A percentile compares a stretch with the other conserved stretches of the same genome.
phyloP scores from a whole-genome alignment of 2,329 filamentous ascomycete genomes.

The Ilyonectria destructans region DNA sequence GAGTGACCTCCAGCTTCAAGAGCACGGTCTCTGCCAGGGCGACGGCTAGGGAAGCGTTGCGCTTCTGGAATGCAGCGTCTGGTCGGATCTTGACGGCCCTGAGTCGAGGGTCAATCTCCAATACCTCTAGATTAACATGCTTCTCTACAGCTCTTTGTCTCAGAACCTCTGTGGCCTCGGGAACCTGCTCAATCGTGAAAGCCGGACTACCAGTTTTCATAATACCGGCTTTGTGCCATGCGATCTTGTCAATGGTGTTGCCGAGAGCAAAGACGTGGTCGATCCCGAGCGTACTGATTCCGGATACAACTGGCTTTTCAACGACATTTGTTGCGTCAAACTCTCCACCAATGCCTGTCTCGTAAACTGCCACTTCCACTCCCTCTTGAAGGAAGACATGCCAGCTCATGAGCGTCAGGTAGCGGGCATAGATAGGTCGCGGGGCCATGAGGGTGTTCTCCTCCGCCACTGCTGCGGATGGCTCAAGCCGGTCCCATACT shows the following conservation, averaged over 20 bases:
- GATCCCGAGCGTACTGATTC: constrained; percentile 78
- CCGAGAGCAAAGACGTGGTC: constrained; percentile 79
- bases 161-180: constrained; percentile 63
- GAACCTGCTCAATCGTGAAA: constrained; percentile 71
- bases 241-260: constrained; percentile 75
- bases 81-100: constrained; percentile 65
- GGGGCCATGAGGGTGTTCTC: constrained; percentile 56
- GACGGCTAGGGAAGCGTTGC: constrained; percentile 70
- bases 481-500: constrained; percentile 73
- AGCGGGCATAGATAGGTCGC: constrained; percentile 73
- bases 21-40: constrained; percentile 68
- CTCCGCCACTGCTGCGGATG: constrained; percentile 49
- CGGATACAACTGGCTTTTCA: constrained; percentile 69
- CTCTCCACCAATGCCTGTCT: constrained; percentile 79
- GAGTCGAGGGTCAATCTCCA: constrained; percentile 65
- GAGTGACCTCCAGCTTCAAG: constrained; percentile 59
- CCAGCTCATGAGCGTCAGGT: constrained; percentile 77
- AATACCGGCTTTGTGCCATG: constrained; percentile 83
- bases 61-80: constrained; percentile 71
- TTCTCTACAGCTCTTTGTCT: constrained; percentile 68
- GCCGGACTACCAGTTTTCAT: constrained; percentile 74
- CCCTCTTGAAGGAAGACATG: constrained; percentile 77
- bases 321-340: constrained; percentile 80
- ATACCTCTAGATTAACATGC: constrained; percentile 62
- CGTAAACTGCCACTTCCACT: constrained; percentile 76